phyloP scores from a whole-genome alignment of 176 grass and related monocot genomes.

The Musa itinerans region DNA sequence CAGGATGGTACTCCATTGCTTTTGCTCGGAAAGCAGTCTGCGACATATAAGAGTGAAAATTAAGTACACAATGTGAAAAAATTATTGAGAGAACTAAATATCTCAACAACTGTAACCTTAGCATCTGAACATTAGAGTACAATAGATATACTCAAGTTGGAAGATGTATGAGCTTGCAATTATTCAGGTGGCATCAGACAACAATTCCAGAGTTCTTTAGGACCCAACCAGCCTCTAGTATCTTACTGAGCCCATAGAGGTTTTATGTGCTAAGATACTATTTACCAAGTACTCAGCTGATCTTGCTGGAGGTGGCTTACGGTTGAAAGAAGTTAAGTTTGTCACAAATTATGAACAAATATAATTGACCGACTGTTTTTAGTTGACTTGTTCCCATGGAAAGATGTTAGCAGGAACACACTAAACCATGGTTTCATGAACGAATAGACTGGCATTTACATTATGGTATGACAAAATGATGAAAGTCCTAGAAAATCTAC shows the following conservation, averaged over 20 bases:
- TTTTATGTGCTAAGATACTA: not conserved
- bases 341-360: not conserved
- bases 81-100: not conserved
- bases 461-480: not conserved
- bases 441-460: not conserved
- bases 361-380: not conserved
- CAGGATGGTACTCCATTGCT: conserved; percentile 97
- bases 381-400: not conserved
- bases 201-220: not conserved
- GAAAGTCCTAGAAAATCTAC: not conserved
- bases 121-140: not conserved
- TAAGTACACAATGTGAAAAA: not conserved
- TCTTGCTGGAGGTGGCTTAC: not conserved
- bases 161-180: not conserved
- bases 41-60: conserved; percentile 21
- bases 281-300: not conserved
- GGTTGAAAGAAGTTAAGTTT: not conserved
- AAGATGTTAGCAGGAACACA: not conserved
- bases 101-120: not conserved
- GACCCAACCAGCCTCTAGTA: not conserved
- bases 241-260: not conserved
- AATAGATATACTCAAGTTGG: not conserved
- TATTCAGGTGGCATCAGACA: not conserved
- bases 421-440: not conserved
- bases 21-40: conserved; percentile 92